Conservation (phyloP, 2,329 filamentous ascomycete genomes). For the Fusarium chlamydosporum region DNA sequence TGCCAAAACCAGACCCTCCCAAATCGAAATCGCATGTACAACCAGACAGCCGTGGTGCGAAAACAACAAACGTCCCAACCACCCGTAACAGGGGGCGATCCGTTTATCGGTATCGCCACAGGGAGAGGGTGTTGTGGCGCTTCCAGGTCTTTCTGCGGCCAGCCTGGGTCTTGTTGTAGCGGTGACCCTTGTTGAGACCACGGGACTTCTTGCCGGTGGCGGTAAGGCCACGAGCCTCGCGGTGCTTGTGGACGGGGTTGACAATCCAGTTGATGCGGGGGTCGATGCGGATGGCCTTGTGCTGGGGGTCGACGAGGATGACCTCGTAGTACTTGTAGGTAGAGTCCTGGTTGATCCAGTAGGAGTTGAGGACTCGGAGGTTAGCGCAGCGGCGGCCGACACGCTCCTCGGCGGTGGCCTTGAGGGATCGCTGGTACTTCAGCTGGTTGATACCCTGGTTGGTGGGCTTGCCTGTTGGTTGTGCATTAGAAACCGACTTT, state of each 20-base stretch:
- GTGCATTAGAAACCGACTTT: conserved; percentile 40
- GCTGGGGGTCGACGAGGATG: conserved; percentile 99
- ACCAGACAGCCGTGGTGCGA: conserved; percentile 32
- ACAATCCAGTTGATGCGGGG: conserved; percentile 99
- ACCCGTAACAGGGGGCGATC: conserved; percentile 29
- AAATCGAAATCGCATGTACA: conserved; percentile 43
- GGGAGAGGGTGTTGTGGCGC: conserved; percentile 98
- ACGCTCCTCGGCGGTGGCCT: conserved; percentile 98
- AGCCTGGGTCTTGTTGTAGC: conserved; percentile 98
- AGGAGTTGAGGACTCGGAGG: conserved; percentile 99
- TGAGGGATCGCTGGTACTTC: conserved; percentile 99
- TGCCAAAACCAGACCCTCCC: conserved; percentile 53
- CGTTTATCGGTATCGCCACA: conserved; percentile 95
- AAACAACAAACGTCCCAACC: conserved; percentile 26
- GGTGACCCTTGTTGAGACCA: conserved; percentile 99
- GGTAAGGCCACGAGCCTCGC: conserved; percentile 96
- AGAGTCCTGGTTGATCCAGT: conserved; percentile 99
- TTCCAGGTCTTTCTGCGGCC: conserved; percentile 99
- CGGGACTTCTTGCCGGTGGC: conserved; percentile 99
- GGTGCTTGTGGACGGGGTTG: conserved; percentile 99
- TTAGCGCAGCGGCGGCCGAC: conserved; percentile 99
- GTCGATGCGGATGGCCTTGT: conserved; percentile 99
- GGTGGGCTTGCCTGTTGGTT: conserved; percentile 91
- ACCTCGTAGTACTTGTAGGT: conserved; percentile 99
- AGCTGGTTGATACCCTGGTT: conserved; percentile 99